Conservation (phyloP, 78 protist species). For the Monosiga brevicollis region DNA sequence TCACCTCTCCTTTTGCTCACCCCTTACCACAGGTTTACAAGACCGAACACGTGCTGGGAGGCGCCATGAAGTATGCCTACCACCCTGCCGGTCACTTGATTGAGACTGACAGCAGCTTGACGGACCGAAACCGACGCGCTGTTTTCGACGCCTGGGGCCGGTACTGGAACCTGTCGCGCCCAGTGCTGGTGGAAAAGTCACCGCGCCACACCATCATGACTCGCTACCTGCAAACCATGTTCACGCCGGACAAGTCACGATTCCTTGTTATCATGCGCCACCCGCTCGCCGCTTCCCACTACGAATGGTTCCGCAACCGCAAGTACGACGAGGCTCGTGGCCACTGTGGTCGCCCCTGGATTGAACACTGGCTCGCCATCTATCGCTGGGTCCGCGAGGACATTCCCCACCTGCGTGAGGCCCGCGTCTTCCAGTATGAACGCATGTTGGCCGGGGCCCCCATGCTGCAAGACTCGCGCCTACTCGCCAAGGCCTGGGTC, state of each 20-base stretch:
- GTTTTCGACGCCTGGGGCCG: not conserved
- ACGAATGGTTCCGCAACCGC: too few species aligned
- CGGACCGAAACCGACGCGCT: not conserved
- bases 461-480: not conserved
- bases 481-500: not conserved
- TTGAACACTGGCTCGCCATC: not conserved
- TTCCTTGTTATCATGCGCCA: not conserved
- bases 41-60: too few species aligned
- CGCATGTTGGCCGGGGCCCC: not conserved
- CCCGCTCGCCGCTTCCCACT: not conserved
- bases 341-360: not conserved
- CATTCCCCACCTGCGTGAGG: not conserved
- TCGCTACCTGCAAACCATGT: not conserved
- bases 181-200: not conserved
- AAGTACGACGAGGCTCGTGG: not conserved
- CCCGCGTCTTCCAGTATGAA: not conserved
- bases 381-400: not conserved
- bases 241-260: not conserved
- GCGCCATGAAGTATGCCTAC: too few species aligned
- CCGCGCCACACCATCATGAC: not conserved
- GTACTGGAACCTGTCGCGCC: not conserved
- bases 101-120: too few species aligned
- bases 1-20: too few species aligned
- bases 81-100: too few species aligned
- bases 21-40: too few species aligned